These are phyloP conservation scores for Cornus kousa DNA, from an alignment of 148 eudicot species.

Conservation along the genomic window DNA sequence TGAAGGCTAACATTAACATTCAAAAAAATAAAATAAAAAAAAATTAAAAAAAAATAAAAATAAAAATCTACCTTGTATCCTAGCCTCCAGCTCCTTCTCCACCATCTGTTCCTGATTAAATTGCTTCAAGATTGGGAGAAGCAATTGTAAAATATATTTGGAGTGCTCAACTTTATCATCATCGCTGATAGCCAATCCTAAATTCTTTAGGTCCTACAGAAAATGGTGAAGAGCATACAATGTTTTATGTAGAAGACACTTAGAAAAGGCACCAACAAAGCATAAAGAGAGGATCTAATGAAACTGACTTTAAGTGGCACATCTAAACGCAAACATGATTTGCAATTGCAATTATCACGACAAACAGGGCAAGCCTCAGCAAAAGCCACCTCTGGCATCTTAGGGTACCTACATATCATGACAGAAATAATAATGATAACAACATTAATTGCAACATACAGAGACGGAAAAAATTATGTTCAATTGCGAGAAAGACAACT, in stretches of 20 bases:
- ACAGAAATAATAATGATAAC: conserved; percentile 25
- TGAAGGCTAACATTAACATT: background rate
- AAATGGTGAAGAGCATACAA: background rate
- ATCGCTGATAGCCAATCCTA: background rate
- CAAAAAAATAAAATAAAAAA: background rate
- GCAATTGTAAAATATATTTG: conserved; percentile 24
- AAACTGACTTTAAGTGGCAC: conserved; percentile 18
- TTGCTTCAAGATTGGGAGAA: conserved; percentile 31
- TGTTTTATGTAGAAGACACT: background rate
- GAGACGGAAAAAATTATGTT: conserved; percentile 12
- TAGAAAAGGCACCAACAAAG: background rate
- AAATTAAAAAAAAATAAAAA: no score
- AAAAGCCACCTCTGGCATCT: no score
- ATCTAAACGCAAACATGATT: conserved; percentile 24
- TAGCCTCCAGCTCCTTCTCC: conserved; percentile 41
- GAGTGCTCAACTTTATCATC: conserved; percentile 22
- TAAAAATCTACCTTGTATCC: conserved; percentile 38
- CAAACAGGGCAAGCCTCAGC: no score
- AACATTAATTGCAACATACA: conserved; percentile 44
- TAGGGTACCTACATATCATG: no score
- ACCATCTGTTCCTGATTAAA: conserved; percentile 36
- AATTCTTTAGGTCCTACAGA: conserved; percentile 16
- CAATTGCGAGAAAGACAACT: conserved; percentile 13
- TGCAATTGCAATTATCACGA: no score
- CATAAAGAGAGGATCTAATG: background rate